Evolutionary conservation across 305 asterid genomes (phyloP).

Genomic region (Rubia occidens): DNA sequence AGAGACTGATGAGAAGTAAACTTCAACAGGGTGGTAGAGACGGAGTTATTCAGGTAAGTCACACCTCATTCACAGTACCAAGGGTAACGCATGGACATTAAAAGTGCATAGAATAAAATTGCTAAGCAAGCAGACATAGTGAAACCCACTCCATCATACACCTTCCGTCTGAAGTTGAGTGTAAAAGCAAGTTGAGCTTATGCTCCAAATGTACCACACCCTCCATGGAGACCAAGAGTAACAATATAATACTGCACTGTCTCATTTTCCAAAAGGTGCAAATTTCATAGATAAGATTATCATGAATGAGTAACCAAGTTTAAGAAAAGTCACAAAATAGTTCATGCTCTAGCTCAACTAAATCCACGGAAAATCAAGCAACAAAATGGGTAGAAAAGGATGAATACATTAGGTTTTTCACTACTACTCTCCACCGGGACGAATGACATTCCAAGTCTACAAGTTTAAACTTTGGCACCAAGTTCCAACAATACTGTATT

Average conservation of each 20-base stretch:
- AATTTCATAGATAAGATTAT: not conserved
- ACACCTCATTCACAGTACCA: too few species aligned
- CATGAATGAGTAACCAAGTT: not conserved
- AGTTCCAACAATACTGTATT: conserved; percentile 84
- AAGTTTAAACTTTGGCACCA: conserved; percentile 42
- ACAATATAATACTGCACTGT: too few species aligned
- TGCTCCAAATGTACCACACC: too few species aligned
- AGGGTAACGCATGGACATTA: too few species aligned
- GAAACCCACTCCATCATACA: too few species aligned
- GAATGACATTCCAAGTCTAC: not conserved
- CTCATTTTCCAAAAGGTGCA: not conserved
- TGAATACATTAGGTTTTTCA: not conserved
- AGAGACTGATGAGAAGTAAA: too few species aligned
- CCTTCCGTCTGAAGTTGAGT: too few species aligned
- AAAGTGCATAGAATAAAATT: too few species aligned
- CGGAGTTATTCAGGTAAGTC: too few species aligned
- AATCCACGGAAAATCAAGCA: not conserved
- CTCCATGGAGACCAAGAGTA: not conserved
- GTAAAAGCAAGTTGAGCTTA: too few species aligned
- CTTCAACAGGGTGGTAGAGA: too few species aligned
- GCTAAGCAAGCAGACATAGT: too few species aligned
- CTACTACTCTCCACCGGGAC: not conserved
- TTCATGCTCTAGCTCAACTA: not conserved
- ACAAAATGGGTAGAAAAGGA: not conserved
- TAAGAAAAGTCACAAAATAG: not conserved